Base-by-base conservation (phyloP, 2,329 filamentous ascomycete species). In the Aureobasidium sp. region DNA sequence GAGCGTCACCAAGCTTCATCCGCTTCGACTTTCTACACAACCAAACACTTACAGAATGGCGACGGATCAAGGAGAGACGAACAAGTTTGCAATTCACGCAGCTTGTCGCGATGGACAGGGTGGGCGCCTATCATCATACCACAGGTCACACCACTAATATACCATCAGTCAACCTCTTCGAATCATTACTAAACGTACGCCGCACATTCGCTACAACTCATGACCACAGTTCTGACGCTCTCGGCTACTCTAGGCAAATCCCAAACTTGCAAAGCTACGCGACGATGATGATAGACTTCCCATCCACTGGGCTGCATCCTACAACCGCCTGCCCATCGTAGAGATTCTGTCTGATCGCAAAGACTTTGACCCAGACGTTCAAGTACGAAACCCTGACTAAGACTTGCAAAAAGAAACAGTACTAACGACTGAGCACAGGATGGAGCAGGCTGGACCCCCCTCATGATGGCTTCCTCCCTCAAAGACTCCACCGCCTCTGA, bases 301-400 rank as follows among this genome's bases (percentile, higher is more conserved):
- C 2, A 86, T 97, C 62, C 94, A 99, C 79, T 99, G 94, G 94
- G 93, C 94, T 0, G 85, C 86, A 1, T 94, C 92, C 26, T 88
- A 89, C 74, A 95, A 94, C 72, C 87, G 86, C 67, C 76, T 87
- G 7, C 83, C 87, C 27, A 91, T 97, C 63, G 86, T 90, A 20
- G 80, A 88, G 55, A 73, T 93, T 23, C 80, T 97, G 4, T 82
- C 88, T 2, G 82, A 89, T 62, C 79, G 81, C 64, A 87, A 87
- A 69, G 80, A 81, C 63, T 96, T 97, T 70, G 91, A 97, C 71
- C 84, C 90, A 0, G 92, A 97, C 74, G 87, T 87, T 20, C 84
- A 91, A 76, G 88, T 90, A 71, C 13, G 46, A 17, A 3, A 29
- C 4, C 5, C 20, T 10, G 10, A 34, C 32, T 27, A 10, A 1